Evolutionary conservation across 2,329 filamentous ascomycete species (phyloP), one percentile per base, ranked within the genome.

Genomic region (Emmonsiellopsis sp.): DNA sequence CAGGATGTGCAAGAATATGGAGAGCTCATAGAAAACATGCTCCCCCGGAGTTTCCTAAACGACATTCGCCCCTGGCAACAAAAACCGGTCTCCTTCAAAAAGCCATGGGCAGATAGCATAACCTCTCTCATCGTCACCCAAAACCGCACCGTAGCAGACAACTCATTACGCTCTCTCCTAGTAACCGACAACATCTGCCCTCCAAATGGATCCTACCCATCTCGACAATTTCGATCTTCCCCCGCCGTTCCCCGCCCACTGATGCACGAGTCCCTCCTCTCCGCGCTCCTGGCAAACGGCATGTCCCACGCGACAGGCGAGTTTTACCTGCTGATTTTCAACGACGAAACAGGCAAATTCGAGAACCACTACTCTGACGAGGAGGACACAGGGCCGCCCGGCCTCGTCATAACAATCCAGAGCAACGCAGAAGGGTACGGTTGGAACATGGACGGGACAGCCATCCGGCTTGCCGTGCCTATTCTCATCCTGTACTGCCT

Each of bases 261-360:
- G 42, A 50, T 51, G 51, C 54, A 56, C 36, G 54, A 56, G 42
- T 45, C 51, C 33, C 34, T 56, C 14, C n/a, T 56, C 27, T 48
- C 54, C 3, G 36, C 52, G 3, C 11, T 56, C 2, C 32, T 56
- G 9, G 39, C 45, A 11, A 51, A 45, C 14, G 54, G 52, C 2
- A 40, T 56, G 34, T 54, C 54, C 13, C 27, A 51, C 36, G 42
- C 52, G 11, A 31, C 46, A 14, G 51, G 46, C 34, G 7, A 7
- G 8, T 37, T 37, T 37, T 2, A 37, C 34, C 34, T 37, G 17
- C 17, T 2, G 17, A 17, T 17, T 17, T 17, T 17, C 17, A 17
- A 17, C 17, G 17, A 17, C 17, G 17, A 17, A 17, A 17, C 17
- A 17, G 17, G 17, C 17, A 17, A 17, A 17, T 17, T 17, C 17